These are phyloP conservation scores for Trametes cingulata DNA, from an alignment of 768 basidiomycete genomes.

Conservation along the genomic window DNA sequence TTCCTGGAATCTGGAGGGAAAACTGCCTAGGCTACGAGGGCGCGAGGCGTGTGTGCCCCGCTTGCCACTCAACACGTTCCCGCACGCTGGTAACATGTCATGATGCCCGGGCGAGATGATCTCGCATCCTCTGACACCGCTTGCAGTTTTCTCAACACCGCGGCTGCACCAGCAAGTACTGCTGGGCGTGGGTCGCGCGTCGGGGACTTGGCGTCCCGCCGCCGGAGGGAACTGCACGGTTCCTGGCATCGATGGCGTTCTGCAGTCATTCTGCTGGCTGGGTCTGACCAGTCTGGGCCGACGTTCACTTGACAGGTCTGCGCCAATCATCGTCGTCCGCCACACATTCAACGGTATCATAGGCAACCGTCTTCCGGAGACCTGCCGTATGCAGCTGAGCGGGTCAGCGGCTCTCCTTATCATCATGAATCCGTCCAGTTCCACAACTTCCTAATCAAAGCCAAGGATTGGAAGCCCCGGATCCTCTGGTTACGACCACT, in stretches of 20 bases:
- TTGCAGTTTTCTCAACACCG: no score
- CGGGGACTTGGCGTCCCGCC: background rate
- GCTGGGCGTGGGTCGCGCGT: background rate
- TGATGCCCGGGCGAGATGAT: conserved; percentile 1
- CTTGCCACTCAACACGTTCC: background rate
- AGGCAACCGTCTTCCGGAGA: background rate
- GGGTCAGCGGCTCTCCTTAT: background rate
- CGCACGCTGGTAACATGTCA: background rate
- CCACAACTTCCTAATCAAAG: background rate
- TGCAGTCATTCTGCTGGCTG: no score
- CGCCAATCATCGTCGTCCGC: background rate
- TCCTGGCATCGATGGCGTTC: no score
- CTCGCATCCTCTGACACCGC: background rate
- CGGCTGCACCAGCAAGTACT: background rate
- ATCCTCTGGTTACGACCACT: no score
- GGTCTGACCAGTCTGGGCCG: no score
- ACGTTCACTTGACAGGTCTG: background rate
- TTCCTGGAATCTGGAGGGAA: background rate
- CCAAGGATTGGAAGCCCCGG: no score
- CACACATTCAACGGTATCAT: background rate
- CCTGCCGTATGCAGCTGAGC: background rate
- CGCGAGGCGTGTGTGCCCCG: no score
- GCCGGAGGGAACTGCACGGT: no score
- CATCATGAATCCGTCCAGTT: background rate
- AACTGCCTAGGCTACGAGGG: background rate